Conservation (phyloP, 345 rosid genomes). For the Turritis glabra region DNA sequence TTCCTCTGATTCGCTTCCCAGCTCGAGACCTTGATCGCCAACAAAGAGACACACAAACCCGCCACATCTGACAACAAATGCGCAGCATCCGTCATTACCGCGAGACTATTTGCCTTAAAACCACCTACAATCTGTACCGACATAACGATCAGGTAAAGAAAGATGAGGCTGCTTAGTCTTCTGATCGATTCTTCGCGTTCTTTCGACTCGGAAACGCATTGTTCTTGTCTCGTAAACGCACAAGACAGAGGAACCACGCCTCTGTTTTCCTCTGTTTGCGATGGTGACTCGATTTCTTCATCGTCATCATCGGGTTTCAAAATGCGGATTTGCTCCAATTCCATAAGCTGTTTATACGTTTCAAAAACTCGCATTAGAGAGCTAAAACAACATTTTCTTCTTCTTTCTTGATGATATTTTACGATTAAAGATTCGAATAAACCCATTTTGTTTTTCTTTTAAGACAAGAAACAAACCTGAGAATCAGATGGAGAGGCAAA, state of each 20-base stretch:
- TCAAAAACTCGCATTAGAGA: constrained; percentile 3
- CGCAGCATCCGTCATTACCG: constrained; percentile 80
- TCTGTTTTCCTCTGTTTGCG: constrained; percentile 35
- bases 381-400: constrained; percentile 5
- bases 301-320: constrained; percentile 38
- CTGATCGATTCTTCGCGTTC: constrained; percentile 50
- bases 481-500: constrained; percentile 23
- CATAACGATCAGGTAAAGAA: constrained; percentile 55
- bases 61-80: constrained; percentile 75
- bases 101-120: constrained; percentile 75
- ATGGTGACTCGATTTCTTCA: constrained; percentile 44
- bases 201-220: constrained; percentile 40
- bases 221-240: constrained; percentile 53
- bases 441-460: neutral
- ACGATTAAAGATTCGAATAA: constrained; percentile 8
- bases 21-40: constrained; percentile 75
- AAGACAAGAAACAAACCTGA: constrained; percentile 32
- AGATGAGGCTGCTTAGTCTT: constrained; percentile 56
- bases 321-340: constrained; percentile 45
- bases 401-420: neutral
- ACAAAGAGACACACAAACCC: constrained; percentile 67
- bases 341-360: constrained; percentile 50
- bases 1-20: constrained; percentile 69
- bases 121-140: constrained; percentile 73
- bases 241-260: constrained; percentile 43